Base-by-base conservation (phyloP, 768 basidiomycete species). In the Pholiota microspora region DNA sequence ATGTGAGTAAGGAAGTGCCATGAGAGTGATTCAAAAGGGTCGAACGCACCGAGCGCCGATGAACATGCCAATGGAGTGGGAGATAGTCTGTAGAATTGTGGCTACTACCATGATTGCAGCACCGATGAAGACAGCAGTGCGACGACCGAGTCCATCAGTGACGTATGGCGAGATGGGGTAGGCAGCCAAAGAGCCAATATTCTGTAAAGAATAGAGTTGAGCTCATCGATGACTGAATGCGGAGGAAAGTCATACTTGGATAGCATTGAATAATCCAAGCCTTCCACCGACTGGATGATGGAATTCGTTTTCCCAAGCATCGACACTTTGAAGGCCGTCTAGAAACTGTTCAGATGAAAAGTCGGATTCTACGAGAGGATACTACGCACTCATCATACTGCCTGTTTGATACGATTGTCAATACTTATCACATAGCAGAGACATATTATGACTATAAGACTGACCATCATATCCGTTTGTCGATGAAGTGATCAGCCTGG, bases 141-240 rank as follows among this genome's bases (percentile, higher is more conserved):
- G 76, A 59, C 86, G 81, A 32, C 86, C 86, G 27, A 88, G 62
- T 16, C 78, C 77, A 60, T 88, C 86, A 12, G 84, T 77, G 29
- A 84, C 58, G 62, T 85, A 85, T 0, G 84, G 83, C 0, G 82
- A 72, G 65, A 86, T 80, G 24, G 85, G 85, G 59, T 81, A 82
- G 7, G 76, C 84, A 12, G 77, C 80, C 24, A 86, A 65, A 15
- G 72, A 66, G 45, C 86, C 86, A 51, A 88, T 84, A 63, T 80
- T 85, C 82, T 86, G 36, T 7, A 10, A 29, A 27, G 51, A 38
- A 15, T 15, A 12, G 31, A 36, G 9, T 12, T 7, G 40, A 21
- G 9, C 16, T 18, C 10, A 42, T 23, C 10, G 40, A 42, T 21
- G 18, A 42, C 23, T 36, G 15, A 4, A 12, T 6, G 35, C 24